Percentiles rank a stretch among this genome's conserved stretches.
These are phyloP conservation scores for Pterocarpus santalinus DNA, from an alignment of 306 rosid species.

Conservation along the genomic window DNA sequence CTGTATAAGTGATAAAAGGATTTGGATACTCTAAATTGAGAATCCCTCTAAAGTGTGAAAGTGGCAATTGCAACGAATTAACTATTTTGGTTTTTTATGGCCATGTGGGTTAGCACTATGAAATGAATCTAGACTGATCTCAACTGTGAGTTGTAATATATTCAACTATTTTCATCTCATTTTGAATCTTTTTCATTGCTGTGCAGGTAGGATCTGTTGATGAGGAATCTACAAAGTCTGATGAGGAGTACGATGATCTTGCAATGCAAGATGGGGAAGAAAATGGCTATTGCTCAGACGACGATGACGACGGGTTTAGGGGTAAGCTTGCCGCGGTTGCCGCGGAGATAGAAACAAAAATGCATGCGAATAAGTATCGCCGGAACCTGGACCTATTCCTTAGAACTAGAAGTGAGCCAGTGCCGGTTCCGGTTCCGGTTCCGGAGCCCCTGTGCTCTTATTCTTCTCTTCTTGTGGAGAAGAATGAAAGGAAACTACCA, in stretches of 20 bases:
- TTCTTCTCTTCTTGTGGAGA: constrained; percentile 63
- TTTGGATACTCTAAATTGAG: too few species aligned
- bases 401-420: constrained; percentile 65
- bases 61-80: background rate
- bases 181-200: background rate
- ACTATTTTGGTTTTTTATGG: background rate
- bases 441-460: constrained; percentile 60
- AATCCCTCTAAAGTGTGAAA: too few species aligned
- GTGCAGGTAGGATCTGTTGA: constrained; percentile 91
- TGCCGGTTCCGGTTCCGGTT: constrained; percentile 47
- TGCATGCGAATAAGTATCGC: constrained; percentile 53
- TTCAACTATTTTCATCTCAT: background rate
- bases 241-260: constrained; percentile 94
- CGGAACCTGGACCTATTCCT: constrained; percentile 64
- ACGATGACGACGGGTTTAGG: constrained; percentile 58
- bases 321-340: constrained; percentile 44
- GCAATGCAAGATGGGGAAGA: constrained; percentile 76
- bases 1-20: constrained; percentile 1
- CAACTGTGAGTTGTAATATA: background rate
- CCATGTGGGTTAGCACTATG: background rate
- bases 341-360: constrained; percentile 43
- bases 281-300: constrained; percentile 68
- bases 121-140: background rate
- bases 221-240: constrained; percentile 94
- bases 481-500: constrained; percentile 55